Conservation (phyloP, 371 early-diverging fungal species). For the Dinochytrium kinnereticum region DNA sequence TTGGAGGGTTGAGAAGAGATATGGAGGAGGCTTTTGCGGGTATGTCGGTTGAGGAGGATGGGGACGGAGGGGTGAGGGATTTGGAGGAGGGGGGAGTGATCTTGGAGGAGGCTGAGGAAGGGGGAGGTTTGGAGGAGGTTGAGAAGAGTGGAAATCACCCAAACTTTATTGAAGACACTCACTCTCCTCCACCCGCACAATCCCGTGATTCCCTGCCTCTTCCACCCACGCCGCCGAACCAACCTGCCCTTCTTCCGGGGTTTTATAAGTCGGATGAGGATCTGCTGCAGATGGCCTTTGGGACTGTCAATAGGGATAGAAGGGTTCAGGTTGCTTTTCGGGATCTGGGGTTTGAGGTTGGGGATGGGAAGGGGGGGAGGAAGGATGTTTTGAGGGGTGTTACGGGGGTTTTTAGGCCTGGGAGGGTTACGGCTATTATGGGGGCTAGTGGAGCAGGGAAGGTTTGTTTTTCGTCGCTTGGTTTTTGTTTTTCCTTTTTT, state of each 20-base stretch:
- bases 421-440: conserved; percentile 35
- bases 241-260: neutral
- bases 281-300: neutral
- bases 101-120: conserved; percentile 9
- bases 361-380: neutral
- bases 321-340: conserved; percentile 20
- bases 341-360: conserved; percentile 10
- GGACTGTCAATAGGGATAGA: conserved; percentile 10
- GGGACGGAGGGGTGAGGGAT: neutral
- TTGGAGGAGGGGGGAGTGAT: neutral
- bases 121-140: neutral
- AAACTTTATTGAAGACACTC: neutral
- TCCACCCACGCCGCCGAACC: neutral
- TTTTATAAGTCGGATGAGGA: neutral
- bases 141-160: neutral
- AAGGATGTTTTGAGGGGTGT: conserved; percentile 28
- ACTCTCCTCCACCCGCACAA: neutral
- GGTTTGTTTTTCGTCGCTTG: neutral
- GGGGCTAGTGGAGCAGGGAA: conserved; percentile 36
- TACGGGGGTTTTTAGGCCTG: conserved; percentile 29
- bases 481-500: neutral
- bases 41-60: neutral
- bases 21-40: neutral
- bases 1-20: neutral
- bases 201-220: neutral